Conservation (phyloP, 1,284 basidiomycete genomes). For the Trametes hirsuta region DNA sequence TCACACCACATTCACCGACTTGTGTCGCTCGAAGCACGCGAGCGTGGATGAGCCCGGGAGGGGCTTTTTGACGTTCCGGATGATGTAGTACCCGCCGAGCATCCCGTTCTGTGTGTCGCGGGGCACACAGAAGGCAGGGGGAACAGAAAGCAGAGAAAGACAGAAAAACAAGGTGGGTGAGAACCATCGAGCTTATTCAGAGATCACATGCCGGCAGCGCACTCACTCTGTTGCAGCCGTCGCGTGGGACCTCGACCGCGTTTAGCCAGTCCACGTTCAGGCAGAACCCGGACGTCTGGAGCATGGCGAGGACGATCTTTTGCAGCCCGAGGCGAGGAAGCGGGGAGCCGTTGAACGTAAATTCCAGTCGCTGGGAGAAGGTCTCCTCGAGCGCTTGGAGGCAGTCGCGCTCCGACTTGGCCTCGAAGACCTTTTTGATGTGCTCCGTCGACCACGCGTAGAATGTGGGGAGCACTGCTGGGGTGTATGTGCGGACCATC, state of each 20-base stretch:
- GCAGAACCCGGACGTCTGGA: constrained; percentile 41
- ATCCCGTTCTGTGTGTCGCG: constrained; percentile 44
- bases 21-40: constrained; percentile 51
- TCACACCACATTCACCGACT: constrained; percentile 55
- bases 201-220: constrained; percentile 11
- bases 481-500: constrained; percentile 26
- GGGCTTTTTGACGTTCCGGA: constrained; percentile 49
- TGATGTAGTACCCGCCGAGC: constrained; percentile 55
- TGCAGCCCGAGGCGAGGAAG: constrained; percentile 46
- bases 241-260: constrained; percentile 46
- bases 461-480: constrained; percentile 38
- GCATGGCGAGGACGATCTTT: constrained; percentile 49
- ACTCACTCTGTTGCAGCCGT: constrained; percentile 48
- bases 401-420: constrained; percentile 46
- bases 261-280: constrained; percentile 55
- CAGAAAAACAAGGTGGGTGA: background rate
- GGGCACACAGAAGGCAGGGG: background rate
- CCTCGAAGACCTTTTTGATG: constrained; percentile 56
- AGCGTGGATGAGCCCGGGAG: constrained; percentile 39
- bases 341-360: constrained; percentile 49
- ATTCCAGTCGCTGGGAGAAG: constrained; percentile 46
- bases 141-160: background rate
- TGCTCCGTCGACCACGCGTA: constrained; percentile 57
- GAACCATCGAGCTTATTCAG: background rate
- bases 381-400: constrained; percentile 49